phyloP scores from a whole-genome alignment of 768 basidiomycete genomes.

The Ephemerocybe angulata region DNA sequence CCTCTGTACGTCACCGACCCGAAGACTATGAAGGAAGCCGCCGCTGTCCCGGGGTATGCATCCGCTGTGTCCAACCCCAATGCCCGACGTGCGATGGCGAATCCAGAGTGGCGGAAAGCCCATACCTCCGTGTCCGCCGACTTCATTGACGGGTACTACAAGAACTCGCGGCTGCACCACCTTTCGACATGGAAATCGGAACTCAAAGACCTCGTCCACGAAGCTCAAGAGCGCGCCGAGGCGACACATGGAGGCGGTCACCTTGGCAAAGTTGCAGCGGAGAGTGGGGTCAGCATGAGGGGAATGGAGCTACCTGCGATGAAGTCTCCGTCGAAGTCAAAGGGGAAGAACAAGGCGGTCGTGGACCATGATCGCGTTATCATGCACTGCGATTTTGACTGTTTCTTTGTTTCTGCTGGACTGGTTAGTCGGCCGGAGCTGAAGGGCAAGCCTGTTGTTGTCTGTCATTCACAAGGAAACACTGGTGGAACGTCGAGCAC shows the following conservation, averaged over 20 bases:
- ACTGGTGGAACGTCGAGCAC: slow-evolving; percentile 76
- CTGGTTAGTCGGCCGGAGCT: slow-evolving; percentile 75
- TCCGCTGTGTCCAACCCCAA: slow-evolving; percentile 62
- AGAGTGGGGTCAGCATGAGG: slow-evolving; percentile 43
- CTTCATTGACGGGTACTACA: slow-evolving; percentile 82
- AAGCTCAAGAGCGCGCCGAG: slow-evolving; percentile 74
- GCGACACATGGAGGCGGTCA: slow-evolving; percentile 15
- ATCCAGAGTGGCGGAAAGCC: slow-evolving; percentile 80
- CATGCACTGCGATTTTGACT: slow-evolving; percentile 95
- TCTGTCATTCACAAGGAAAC: slow-evolving; percentile 87
- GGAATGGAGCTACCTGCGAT: slow-evolving; percentile 43
- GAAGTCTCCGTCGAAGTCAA: slow-evolving; percentile 51
- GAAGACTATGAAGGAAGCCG: slow-evolving; percentile 37
- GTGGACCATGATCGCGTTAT: slow-evolving; percentile 60
- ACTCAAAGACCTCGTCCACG: slow-evolving; percentile 69
- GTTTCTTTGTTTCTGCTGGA: slow-evolving; percentile 95
- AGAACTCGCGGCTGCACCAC: slow-evolving; percentile 90
- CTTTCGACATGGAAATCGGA: slow-evolving; percentile 92
- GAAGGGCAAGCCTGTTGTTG: slow-evolving; percentile 85
- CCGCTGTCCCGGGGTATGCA: slow-evolving; percentile 62
- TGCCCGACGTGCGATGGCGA: slow-evolving; percentile 76
- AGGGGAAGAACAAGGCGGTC: slow-evolving; percentile 53
- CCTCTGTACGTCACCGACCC: slow-evolving; percentile 40
- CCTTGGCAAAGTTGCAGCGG: slow-evolving; percentile 30
- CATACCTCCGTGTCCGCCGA: slow-evolving; percentile 84